Conservation (phyloP, 768 basidiomycete genomes). For the Suillus discolor region DNA sequence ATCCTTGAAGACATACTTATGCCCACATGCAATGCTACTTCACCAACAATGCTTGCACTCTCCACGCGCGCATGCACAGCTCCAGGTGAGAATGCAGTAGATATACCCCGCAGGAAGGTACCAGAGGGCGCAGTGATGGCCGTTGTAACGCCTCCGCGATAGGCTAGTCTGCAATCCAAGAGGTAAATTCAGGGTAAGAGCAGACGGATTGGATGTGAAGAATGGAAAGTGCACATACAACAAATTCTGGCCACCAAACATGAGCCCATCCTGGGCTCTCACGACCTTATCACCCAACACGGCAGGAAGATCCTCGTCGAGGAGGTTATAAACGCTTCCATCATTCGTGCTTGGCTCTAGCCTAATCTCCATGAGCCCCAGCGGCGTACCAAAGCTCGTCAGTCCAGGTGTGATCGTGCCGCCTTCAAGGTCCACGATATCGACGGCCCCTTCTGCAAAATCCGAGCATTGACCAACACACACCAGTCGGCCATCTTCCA, state of each 20-base stretch:
- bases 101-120: conserved; percentile 58
- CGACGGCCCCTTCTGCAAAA: conserved; percentile 14
- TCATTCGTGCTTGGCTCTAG: conserved; percentile 72
- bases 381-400: conserved; percentile 67
- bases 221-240: no score
- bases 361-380: conserved; percentile 73
- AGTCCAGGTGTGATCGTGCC: conserved; percentile 73
- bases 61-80: conserved; percentile 55
- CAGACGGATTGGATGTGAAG: no score
- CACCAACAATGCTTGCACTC: conserved; percentile 59
- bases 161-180: conserved; percentile 52
- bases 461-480: conserved; percentile 46
- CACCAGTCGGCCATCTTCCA: conserved; percentile 52
- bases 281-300: conserved; percentile 58
- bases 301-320: conserved; percentile 44
- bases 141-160: conserved; percentile 65
- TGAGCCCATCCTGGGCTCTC: conserved; percentile 73
- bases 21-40: conserved; percentile 64
- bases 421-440: conserved; percentile 64
- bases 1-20: conserved; percentile 43
- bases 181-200: background rate
- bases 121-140: conserved; percentile 54
- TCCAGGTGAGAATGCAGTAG: conserved; percentile 61
- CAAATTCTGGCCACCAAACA: conserved; percentile 68
- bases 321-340: conserved; percentile 60